Evolutionary conservation across 768 basidiomycete species (phyloP), one percentile per base, ranked within the genome.

Genomic region (Leccinellum rugosiceps): DNA sequence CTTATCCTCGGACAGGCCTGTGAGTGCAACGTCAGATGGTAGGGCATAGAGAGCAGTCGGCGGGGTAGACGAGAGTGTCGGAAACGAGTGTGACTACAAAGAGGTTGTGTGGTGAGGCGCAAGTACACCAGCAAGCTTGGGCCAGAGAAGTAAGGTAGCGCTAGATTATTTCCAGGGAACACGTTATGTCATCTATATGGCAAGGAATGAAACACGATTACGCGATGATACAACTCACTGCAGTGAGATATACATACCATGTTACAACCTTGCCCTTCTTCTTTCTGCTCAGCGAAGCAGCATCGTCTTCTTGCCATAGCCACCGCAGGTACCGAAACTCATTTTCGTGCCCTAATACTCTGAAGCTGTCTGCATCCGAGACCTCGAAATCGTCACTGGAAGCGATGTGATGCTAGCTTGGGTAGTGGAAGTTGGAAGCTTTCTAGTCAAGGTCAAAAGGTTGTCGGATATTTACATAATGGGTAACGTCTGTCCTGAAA

Each of bases 91-190:
- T 1, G 91, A 83, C 65, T 88, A 85, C 25, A 81, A 77, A 0
- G 89, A 84, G 3, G 83, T 89, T 60, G 86, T 87, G 38, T 81
- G 72, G 34, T 94, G 81, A 4, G 82, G 76, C 41, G 83, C 81
- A 2, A 98, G 83, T 0, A 91, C 91, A 6, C 86, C 87, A 2
- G 77, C 80, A 35, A 98, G 80, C 68, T 95, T 94, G 11, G 92
- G 94, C 14, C 97, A 92, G 84, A 65, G 97, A 94, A 2, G 92
- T 85, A 6, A 98, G 83, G 69, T 94, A 98, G 11, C 87, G 83
- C 60, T 93, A 80, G 5, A 99, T 81, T 0, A 89, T 87, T 69
- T 98, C 94, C n/a, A 96, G 77, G 2, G 95, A 90, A 21, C 83
- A 81, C 49, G 79, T 78, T 56, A 81, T 77, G 30, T 85, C 82